Base-by-base conservation (phyloP, 140 eudicot genomes). In the Stevia rebaudiana region DNA sequence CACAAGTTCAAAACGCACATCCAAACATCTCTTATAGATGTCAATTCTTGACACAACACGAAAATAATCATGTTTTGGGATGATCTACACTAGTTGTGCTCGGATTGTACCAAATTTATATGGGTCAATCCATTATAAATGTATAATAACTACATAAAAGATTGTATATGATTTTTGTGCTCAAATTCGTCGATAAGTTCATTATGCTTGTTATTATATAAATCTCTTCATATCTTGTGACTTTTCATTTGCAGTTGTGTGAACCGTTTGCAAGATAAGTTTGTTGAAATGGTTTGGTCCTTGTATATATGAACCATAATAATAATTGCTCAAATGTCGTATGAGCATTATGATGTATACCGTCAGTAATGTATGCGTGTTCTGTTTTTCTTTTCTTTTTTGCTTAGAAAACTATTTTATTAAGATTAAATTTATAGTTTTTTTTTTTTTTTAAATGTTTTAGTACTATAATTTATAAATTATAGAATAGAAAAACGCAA, bases 271-370 rank as follows among this genome's bases (percentile, higher is more conserved):
- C 56, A 42, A 21, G 71, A 21, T 12, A 8, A 13, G 71, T 36
- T 50, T 21, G 13, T 39, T 12, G 2, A 59, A 36, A 47, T 6
- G 69, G 57, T 54, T 53, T n/a, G 9, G 55, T 55, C 11, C 65
- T 44, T 30, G 37, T 9, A 25, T 47, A 67, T 58, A 19, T 69
- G 65, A 69, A 43, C 67, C 48, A 5, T 21, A 9, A 51, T 37
- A 67, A 51, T 37, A 67, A 52, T 68, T 37, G 35, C 65, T 68
- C 65, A 36, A 19, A 5, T 36, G 30, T 51, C 22, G 17, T 16
- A 67, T 40, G 54, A 22, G 64, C 73, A 40, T 68, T 68, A 19
- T 40, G 44, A 55, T 53, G 73, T 39, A 54, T 43, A 53, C 52
- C 9, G 0, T 23, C 33, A 40, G n/a, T 43, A 56, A 25, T 30